Conservation (phyloP, 1,284 basidiomycete species). For the Ceratobasidium sp. region DNA sequence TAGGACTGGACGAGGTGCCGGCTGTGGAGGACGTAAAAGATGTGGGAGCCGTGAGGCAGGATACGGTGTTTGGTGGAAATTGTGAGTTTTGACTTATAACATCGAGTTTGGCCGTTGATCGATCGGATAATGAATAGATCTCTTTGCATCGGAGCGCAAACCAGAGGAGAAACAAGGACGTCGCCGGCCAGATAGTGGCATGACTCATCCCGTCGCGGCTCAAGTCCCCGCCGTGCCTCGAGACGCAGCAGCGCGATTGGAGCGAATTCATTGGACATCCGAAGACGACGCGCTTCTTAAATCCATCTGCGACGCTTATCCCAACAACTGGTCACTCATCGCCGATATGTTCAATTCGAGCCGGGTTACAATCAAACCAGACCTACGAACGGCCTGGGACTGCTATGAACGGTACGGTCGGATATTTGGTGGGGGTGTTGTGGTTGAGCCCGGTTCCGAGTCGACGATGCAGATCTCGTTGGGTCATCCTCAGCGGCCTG, state of each 20-base stretch:
- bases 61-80: constrained; percentile 31
- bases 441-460: constrained; percentile 5
- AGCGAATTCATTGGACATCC: constrained; percentile 56
- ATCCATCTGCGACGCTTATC: constrained; percentile 57
- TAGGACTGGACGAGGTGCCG: constrained; percentile 51
- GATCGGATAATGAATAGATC: neutral
- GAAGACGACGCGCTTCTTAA: constrained; percentile 60
- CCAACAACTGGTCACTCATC: constrained; percentile 62
- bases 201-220: constrained; percentile 35
- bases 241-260: constrained; percentile 43
- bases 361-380: constrained; percentile 56
- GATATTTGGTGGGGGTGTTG: constrained; percentile 28
- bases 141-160: constrained; percentile 31
- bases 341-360: constrained; percentile 63
- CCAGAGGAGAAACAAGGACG: constrained; percentile 25
- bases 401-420: constrained; percentile 57
- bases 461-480: constrained; percentile 16
- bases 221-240: constrained; percentile 45
- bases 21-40: constrained; percentile 55
- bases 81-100: constrained; percentile 5
- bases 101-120: too few species aligned
- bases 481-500: constrained; percentile 12
- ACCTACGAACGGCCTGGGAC: constrained; percentile 60
- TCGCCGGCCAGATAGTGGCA: constrained; percentile 20
- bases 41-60: constrained; percentile 20